Evolutionary conservation across 2,329 filamentous ascomycete species (phyloP), one percentile per base, ranked within the genome.

Genomic region (Parascedosporium putredinis): DNA sequence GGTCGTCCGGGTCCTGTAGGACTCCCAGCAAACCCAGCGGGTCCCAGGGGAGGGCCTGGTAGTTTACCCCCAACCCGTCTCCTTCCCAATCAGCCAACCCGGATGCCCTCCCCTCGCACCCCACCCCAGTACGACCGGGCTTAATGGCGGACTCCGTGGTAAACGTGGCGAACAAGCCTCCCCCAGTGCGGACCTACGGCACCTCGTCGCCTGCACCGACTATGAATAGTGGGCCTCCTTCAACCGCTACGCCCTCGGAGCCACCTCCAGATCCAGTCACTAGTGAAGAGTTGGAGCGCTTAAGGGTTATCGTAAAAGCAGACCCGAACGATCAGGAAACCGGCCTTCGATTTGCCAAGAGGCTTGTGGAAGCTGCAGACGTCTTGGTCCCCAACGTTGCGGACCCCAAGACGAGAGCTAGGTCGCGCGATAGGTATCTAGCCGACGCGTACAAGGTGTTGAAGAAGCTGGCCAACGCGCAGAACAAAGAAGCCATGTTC

Each of bases 401-500:
- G 0, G 86, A 88, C 56, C 83, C 89, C 33, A 83, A 83, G 58
- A 78, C 82, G 7, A 81, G 84, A 22, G 76, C 79, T 7, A 88
- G 93, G 58, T 74, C 83, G 2, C 83, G 88, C 25, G 91, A 97
- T 58, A 83, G 83, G 51, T 97, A 91, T 62, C 72, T 91, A 14
- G 70, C 83, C 56, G 93, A 97, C 61, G 88, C 88, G 1, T 81
- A 93, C 62, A 97, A 96, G 66, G 81, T 90, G 22, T 71, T 97
- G 40, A 96, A 96, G 71, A 96, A 95, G 64, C 74, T 97, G 8
- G 81, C 83, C 6, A 77, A 76, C 47, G 73, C 73, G 10, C 83
- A 86, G 53, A 87, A 91, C 58, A 68, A 81, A 0, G 89, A 95
- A 7, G 90, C 91, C 25, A 95, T 95, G 81, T 98, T 98, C 67